These are phyloP conservation scores for Phytophthora palmivora DNA, from an alignment of 352 stramenopile species.

Conservation along the genomic window DNA sequence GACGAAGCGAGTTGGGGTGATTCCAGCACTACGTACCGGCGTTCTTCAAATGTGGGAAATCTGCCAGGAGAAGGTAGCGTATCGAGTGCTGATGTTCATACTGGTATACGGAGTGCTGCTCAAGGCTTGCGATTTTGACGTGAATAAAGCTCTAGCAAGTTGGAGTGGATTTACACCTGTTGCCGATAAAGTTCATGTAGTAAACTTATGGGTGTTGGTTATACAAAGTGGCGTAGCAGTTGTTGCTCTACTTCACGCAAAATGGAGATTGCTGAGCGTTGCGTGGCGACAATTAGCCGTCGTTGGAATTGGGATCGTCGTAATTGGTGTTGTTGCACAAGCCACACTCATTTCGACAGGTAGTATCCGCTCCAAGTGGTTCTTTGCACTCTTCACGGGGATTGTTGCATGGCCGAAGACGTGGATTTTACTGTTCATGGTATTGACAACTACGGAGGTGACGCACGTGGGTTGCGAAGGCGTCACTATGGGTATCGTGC, in stretches of 20 bases:
- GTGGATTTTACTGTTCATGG: constrained; percentile 49
- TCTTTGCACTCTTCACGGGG: constrained; percentile 42
- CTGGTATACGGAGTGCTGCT: constrained; percentile 48
- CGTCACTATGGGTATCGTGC: constrained; percentile 55
- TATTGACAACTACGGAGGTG: constrained; percentile 62
- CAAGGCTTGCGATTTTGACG: constrained; percentile 44
- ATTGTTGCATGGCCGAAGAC: constrained; percentile 45
- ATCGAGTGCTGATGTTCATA: constrained; percentile 60
- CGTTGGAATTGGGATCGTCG: constrained; percentile 36
- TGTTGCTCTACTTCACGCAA: constrained; percentile 49
- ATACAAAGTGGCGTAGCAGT: constrained; percentile 36
- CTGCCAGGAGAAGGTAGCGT: constrained; percentile 60
- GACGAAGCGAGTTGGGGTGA: constrained; percentile 31
- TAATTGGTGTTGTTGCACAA: constrained; percentile 37
- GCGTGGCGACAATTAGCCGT: constrained; percentile 49
- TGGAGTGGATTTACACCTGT: constrained; percentile 46
- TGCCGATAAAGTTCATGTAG: not conserved
- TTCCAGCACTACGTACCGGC: constrained; percentile 28
- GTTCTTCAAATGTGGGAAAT: constrained; percentile 58
- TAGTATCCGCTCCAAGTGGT: constrained; percentile 47
- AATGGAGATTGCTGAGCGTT: constrained; percentile 44
- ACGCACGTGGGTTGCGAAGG: constrained; percentile 58
- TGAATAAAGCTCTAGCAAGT: constrained; percentile 34
- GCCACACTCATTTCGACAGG: constrained; percentile 44
- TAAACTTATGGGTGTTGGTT: constrained; percentile 33